Evolutionary conservation across 2,329 filamentous ascomycete genomes (phyloP).

Genomic region (Neonectria sp.): DNA sequence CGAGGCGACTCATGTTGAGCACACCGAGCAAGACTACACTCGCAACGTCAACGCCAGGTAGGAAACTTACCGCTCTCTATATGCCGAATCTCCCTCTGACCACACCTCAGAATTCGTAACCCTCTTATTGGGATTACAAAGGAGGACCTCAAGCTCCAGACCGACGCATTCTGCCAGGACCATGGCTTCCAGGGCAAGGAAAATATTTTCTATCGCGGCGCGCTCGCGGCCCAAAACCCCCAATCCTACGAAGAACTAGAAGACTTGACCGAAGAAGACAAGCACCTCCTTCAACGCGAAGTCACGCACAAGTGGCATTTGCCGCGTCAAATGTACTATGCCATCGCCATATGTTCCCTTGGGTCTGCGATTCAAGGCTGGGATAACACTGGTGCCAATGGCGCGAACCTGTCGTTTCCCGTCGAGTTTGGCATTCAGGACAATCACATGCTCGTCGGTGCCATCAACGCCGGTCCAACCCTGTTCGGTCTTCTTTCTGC

Average conservation of each 20-base stretch:
- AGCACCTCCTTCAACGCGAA: slow-evolving; percentile 42
- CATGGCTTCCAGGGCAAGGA: slow-evolving; percentile 45
- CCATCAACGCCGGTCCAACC: slow-evolving; percentile 64
- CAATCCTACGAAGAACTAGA: slow-evolving; percentile 36
- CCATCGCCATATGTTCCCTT: slow-evolving; percentile 49
- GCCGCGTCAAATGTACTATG: slow-evolving; percentile 46
- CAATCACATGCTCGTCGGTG: slow-evolving; percentile 68
- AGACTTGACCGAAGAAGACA: slow-evolving; percentile 47
- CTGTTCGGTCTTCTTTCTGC: slow-evolving; percentile 42
- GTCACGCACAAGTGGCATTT: slow-evolving; percentile 49
- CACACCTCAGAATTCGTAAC: slow-evolving; percentile 44
- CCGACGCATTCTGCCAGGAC: slow-evolving; percentile 46
- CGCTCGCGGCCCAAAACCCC: slow-evolving; percentile 48
- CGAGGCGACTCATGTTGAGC: slow-evolving; percentile 29
- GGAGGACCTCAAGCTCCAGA: slow-evolving; percentile 40
- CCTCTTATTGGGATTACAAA: slow-evolving; percentile 45
- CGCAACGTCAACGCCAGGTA: slow-evolving; percentile 53
- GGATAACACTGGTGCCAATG: slow-evolving; percentile 61
- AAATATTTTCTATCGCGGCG: slow-evolving; percentile 48
- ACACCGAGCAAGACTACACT: slow-evolving; percentile 45
- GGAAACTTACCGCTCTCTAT: slow-evolving; percentile 1
- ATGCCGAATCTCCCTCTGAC: neutral
- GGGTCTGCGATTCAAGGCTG: slow-evolving; percentile 57
- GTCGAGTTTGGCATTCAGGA: slow-evolving; percentile 53
- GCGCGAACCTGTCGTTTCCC: slow-evolving; percentile 58